These are phyloP conservation scores for Citrus reticulata DNA, from an alignment of 345 rosid species.

Conservation along the genomic window DNA sequence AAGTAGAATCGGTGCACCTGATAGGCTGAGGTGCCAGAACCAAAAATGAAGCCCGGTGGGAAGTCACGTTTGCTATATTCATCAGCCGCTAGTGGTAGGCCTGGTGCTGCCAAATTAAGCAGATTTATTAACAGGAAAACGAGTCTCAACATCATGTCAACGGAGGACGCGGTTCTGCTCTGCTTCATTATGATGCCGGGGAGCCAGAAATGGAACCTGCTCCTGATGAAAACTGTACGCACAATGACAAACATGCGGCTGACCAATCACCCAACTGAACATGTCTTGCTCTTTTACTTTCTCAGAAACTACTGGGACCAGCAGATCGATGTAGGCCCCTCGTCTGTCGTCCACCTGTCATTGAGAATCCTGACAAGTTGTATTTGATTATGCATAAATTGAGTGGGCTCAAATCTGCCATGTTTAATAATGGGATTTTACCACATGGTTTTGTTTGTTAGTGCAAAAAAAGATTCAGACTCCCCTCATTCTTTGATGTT, in stretches of 20 bases:
- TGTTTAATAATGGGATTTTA: not conserved
- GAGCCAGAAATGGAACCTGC: too few species aligned
- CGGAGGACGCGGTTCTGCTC: not conserved
- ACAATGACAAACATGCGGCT: not conserved
- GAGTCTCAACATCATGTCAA: not conserved
- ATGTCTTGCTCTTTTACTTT: not conserved
- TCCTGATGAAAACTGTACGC: not conserved
- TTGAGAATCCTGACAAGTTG: too few species aligned
- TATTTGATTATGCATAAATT: too few species aligned
- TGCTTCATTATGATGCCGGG: too few species aligned
- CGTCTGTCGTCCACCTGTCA: too few species aligned
- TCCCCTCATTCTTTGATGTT: too few species aligned
- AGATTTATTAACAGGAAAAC: slow-evolving; percentile 4
- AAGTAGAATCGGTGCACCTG: slow-evolving; percentile 11
- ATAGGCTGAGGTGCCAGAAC: slow-evolving; percentile 25
- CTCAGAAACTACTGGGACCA: too few species aligned
- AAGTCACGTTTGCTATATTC: slow-evolving; percentile 17
- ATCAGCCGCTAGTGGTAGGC: not conserved
- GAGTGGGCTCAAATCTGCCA: too few species aligned
- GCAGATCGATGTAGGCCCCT: too few species aligned
- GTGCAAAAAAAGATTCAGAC: not conserved
- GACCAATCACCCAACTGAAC: not conserved
- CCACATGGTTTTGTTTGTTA: not conserved
- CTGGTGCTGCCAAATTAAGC: slow-evolving; percentile 8
- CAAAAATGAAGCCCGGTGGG: slow-evolving; percentile 20